Evolutionary conservation across 2,329 filamentous ascomycete genomes (phyloP).

Genomic region (Plenodomus tracheiphilus): DNA sequence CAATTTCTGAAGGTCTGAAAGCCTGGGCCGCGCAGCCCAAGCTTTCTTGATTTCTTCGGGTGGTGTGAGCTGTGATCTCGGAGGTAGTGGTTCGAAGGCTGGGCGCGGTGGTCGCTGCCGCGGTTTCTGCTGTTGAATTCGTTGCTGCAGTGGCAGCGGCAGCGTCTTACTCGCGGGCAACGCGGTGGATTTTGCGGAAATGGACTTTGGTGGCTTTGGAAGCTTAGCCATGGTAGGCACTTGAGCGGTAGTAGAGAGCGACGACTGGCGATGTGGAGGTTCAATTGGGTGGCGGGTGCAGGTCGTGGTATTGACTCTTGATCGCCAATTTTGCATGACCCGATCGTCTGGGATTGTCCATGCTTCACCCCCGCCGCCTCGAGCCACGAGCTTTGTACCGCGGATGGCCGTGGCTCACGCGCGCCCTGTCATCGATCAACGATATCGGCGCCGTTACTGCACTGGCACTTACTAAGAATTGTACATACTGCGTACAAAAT

Average conservation of each 20-base stretch:
- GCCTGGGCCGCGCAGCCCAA: conserved; percentile 29
- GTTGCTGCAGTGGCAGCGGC: conserved; percentile 8
- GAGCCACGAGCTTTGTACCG: conserved; percentile 2
- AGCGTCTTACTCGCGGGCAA: conserved; percentile 22
- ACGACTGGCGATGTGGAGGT: conserved; percentile 9
- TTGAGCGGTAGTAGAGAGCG: neutral
- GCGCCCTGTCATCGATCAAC: conserved; percentile 17
- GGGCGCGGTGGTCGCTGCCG: conserved; percentile 16
- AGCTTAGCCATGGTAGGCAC: conserved; percentile 34
- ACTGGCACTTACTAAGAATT: neutral
- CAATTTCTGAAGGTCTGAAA: conserved; percentile 28
- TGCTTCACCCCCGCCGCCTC: conserved; percentile 17
- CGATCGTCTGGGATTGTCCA: conserved; percentile 16
- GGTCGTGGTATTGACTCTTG: conserved; percentile 8
- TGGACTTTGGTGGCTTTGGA: conserved; percentile 29
- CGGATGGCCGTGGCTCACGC: conserved; percentile 17
- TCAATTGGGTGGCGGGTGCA: conserved; percentile 22
- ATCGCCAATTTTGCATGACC: conserved; percentile 18
- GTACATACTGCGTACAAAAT: neutral
- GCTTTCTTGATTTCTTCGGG: conserved; percentile 22
- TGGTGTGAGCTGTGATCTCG: conserved; percentile 17
- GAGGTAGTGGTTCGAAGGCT: conserved; percentile 13
- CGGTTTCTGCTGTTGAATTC: neutral
- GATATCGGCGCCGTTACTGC: conserved; percentile 28
- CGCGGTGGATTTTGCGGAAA: conserved; percentile 21